Percentiles rank a stretch among this genome's conserved stretches.
Conservation (phyloP, 139 green algal species). For the Chlorella vulgaris region DNA sequence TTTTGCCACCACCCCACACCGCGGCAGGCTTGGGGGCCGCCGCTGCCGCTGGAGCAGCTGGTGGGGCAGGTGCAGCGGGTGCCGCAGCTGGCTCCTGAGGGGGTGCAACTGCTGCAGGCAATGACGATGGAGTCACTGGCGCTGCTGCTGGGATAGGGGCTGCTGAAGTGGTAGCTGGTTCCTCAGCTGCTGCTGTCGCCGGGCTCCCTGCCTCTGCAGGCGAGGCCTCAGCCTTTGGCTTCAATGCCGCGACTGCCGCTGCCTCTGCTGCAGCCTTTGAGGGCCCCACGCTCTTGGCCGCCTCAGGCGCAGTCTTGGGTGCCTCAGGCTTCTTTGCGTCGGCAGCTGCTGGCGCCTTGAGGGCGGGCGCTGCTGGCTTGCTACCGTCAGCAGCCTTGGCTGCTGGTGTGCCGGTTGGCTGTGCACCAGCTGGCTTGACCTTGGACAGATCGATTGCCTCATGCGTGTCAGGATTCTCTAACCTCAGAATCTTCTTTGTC, state of each 20-base stretch:
- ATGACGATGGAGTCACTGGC: neutral
- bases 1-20: neutral
- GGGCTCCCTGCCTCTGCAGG: neutral
- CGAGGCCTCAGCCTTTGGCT: neutral
- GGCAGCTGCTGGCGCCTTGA: neutral
- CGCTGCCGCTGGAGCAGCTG: slow-evolving; percentile 1
- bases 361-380: neutral
- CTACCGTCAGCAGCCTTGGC: neutral
- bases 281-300: neutral
- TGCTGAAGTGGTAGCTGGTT: too few species aligned
- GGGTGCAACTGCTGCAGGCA: neutral
- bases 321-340: neutral
- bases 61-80: neutral
- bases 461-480: slow-evolving; percentile 44
- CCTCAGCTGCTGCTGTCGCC: too few species aligned
- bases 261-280: neutral
- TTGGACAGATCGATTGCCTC: slow-evolving; percentile 34
- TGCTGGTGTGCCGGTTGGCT: neutral
- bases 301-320: neutral
- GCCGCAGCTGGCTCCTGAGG: neutral
- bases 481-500: slow-evolving; percentile 37
- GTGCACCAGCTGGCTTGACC: neutral
- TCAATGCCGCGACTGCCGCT: neutral
- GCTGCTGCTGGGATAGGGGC: neutral
- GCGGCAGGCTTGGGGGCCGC: slow-evolving; percentile 15